phyloP scores from a whole-genome alignment of 2,329 filamentous ascomycete species.

The Claviceps capensis region DNA sequence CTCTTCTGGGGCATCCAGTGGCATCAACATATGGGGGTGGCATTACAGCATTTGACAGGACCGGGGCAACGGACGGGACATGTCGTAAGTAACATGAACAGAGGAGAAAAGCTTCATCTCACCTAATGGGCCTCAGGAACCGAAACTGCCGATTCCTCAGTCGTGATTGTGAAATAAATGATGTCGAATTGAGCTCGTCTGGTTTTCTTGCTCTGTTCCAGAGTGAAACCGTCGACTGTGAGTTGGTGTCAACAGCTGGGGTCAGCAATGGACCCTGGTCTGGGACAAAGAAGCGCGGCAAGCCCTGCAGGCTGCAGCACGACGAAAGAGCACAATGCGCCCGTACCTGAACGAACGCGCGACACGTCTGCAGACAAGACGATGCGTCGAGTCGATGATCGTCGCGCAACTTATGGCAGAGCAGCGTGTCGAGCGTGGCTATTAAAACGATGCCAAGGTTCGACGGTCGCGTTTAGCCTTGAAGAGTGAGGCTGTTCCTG shows the following conservation, averaged over 20 bases:
- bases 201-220: background rate
- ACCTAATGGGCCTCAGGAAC: background rate
- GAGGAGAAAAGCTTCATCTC: background rate
- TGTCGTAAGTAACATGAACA: background rate
- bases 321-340: background rate
- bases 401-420: background rate
- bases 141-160: background rate
- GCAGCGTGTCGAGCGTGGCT: background rate
- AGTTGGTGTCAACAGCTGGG: constrained; percentile 4
- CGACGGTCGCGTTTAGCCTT: background rate
- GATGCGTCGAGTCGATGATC: background rate
- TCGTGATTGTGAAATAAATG: background rate
- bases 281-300: background rate
- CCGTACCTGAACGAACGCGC: constrained; percentile 4
- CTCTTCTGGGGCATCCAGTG: background rate
- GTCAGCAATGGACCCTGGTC: constrained; percentile 6
- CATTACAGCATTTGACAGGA: no score
- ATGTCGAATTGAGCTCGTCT: constrained; percentile 3
- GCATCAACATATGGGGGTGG: background rate
- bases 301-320: constrained; percentile 4
- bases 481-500: background rate
- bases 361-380: constrained; percentile 1
- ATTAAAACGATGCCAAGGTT: background rate
- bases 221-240: constrained; percentile 2
- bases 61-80: background rate